Conservation (phyloP, 129 eudicot genomes). For the Tanacetum coccineum region DNA sequence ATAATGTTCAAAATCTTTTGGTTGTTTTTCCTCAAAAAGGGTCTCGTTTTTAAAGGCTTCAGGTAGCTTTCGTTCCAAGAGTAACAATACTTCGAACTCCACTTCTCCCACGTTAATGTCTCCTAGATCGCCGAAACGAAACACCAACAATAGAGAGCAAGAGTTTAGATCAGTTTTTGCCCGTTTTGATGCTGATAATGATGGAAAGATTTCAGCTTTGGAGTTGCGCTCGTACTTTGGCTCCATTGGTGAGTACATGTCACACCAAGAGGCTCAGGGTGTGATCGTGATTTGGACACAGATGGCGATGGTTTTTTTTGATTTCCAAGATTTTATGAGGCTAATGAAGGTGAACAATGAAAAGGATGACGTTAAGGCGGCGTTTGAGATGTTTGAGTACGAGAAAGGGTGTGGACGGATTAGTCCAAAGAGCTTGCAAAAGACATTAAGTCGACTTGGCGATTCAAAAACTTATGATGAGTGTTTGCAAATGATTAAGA, state of each 20-base stretch:
- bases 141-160: conserved; percentile 19
- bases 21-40: conserved; percentile 42
- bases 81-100: conserved; percentile 24
- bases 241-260: conserved; percentile 66
- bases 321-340: conserved; percentile 53
- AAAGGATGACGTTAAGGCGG: conserved; percentile 54
- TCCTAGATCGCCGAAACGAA: conserved; percentile 33
- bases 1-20: conserved; percentile 35
- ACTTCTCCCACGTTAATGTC: conserved; percentile 29
- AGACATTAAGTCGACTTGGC: conserved; percentile 56
- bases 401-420: conserved; percentile 77
- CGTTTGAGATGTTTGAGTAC: conserved; percentile 63
- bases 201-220: conserved; percentile 66
- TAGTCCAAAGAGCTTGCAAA: conserved; percentile 64
- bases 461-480: conserved; percentile 60
- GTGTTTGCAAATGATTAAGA: conserved; percentile 64
- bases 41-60: conserved; percentile 36
- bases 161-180: conserved; percentile 51
- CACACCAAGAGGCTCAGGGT: conserved; percentile 61
- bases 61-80: conserved; percentile 29
- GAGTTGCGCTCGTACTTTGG: conserved; percentile 58
- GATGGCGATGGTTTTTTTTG: conserved; percentile 55
- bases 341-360: conserved; percentile 40
- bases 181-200: conserved; percentile 51
- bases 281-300: conserved; percentile 52